Evolutionary conservation across 129 eudicot genomes (phyloP).

Genomic region (Deinandra increscens): DNA sequence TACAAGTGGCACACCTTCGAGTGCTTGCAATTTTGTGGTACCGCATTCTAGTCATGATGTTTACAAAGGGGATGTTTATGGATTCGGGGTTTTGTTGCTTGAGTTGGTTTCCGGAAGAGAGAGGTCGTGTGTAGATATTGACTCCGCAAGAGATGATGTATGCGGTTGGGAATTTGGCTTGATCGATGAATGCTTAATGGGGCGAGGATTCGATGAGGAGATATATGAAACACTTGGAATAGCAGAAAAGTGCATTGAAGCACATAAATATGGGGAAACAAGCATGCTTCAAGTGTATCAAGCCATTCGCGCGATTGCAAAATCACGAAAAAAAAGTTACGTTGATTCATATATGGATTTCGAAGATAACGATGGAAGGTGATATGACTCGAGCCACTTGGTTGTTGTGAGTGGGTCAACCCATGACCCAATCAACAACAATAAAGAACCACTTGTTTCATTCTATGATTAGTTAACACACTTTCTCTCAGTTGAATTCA

Average conservation of each 20-base stretch:
- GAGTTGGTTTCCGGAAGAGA: conserved; percentile 59
- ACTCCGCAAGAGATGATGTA: background rate
- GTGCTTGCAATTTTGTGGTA: conserved; percentile 21
- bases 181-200: conserved; percentile 8
- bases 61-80: conserved; percentile 71
- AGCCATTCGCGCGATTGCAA: conserved; percentile 19
- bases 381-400: too few relatives aligned
- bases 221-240: conserved; percentile 13
- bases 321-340: conserved; percentile 6
- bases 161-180: background rate
- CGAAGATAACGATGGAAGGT: too few relatives aligned
- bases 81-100: conserved; percentile 75
- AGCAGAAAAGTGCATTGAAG: conserved; percentile 23
- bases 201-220: conserved; percentile 14
- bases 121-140: background rate
- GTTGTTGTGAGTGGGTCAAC: too few relatives aligned
- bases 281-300: conserved; percentile 34
- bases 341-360: background rate
- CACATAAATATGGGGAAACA: background rate
- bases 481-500: too few relatives aligned
- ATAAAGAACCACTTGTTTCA: too few relatives aligned
- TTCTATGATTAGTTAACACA: too few relatives aligned
- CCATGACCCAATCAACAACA: too few relatives aligned
- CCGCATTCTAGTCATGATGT: conserved; percentile 40
- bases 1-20: conserved; percentile 28